Percentiles rank a stretch among this genome's conserved stretches.
Conservation (phyloP, 2,329 filamentous ascomycete species). For the Neonectria punicea region DNA sequence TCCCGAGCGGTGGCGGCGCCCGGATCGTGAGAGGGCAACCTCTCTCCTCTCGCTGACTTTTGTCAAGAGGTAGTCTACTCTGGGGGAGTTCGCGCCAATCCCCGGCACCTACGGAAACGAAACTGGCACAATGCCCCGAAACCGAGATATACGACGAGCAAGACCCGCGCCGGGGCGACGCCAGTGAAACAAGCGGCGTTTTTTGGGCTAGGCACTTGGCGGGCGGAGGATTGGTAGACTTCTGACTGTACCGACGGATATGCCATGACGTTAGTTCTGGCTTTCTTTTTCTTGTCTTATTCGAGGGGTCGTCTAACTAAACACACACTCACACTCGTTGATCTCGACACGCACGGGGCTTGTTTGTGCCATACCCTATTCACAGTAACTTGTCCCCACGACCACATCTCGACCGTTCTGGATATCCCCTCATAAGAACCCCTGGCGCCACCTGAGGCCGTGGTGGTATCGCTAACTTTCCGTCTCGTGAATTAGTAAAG, state of each 20-base stretch:
- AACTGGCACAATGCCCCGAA: slow-evolving; percentile 27
- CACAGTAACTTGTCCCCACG: background rate
- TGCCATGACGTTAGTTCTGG: background rate
- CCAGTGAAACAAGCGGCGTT: slow-evolving; percentile 15
- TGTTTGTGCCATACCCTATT: background rate
- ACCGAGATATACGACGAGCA: slow-evolving; percentile 41
- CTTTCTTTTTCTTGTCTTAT: slow-evolving; percentile 3
- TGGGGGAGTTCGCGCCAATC: background rate
- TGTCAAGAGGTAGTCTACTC: background rate
- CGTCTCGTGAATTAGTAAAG: background rate
- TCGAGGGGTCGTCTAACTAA: background rate
- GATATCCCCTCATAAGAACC: slow-evolving; percentile 9
- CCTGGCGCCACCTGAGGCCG: slow-evolving; percentile 11
- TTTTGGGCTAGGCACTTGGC: background rate
- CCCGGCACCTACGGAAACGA: background rate
- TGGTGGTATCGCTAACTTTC: slow-evolving; percentile 9
- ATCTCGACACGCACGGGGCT: background rate
- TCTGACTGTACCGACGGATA: background rate
- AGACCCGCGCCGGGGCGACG: slow-evolving; percentile 13
- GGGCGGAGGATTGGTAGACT: background rate
- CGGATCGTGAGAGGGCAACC: slow-evolving; percentile 15
- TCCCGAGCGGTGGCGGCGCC: slow-evolving; percentile 6
- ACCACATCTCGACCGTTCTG: background rate
- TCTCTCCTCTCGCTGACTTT: background rate
- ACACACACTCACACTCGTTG: background rate